Conservation (phyloP, 2,329 filamentous ascomycete species). For the Ascochyta clinopodiicola region DNA sequence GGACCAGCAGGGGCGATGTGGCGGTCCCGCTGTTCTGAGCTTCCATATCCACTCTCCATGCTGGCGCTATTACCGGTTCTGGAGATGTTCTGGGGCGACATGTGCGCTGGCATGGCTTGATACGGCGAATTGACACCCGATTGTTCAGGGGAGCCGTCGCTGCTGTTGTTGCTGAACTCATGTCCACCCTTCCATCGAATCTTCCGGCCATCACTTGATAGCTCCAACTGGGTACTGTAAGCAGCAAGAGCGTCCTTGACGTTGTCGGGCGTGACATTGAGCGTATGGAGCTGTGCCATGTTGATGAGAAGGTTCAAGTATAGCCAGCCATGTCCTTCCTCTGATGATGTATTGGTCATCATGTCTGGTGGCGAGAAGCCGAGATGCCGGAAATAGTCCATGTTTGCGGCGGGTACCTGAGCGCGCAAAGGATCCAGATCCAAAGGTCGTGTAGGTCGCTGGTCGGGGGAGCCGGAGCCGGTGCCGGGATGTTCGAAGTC, state of each 20-base stretch:
- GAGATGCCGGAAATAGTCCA: slow-evolving; percentile 79
- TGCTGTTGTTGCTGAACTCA: slow-evolving; percentile 69
- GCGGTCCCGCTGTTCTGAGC: slow-evolving; percentile 27
- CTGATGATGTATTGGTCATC: slow-evolving; percentile 58
- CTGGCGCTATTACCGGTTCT: slow-evolving; percentile 30
- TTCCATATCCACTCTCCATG: slow-evolving; percentile 26
- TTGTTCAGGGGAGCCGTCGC: slow-evolving; percentile 59
- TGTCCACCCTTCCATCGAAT: slow-evolving; percentile 78
- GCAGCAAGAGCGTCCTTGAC: slow-evolving; percentile 74
- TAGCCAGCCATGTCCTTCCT: slow-evolving; percentile 77
- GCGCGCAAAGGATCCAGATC: slow-evolving; percentile 81
- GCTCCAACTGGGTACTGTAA: slow-evolving; percentile 75
- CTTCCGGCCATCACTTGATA: slow-evolving; percentile 78
- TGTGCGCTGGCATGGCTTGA: slow-evolving; percentile 45
- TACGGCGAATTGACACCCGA: slow-evolving; percentile 58
- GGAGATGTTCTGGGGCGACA: slow-evolving; percentile 36
- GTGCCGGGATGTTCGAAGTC: slow-evolving; percentile 29
- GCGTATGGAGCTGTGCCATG: slow-evolving; percentile 83
- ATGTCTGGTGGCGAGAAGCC: slow-evolving; percentile 69
- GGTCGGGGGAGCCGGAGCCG: slow-evolving; percentile 62
- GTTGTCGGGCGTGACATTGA: slow-evolving; percentile 81
- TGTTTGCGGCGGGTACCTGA: slow-evolving; percentile 77
- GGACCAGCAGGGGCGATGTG: slow-evolving; percentile 27
- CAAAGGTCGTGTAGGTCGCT: slow-evolving; percentile 76
- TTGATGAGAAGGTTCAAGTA: slow-evolving; percentile 82